Conservation (phyloP, 768 basidiomycete species). For the Trametes cinnabarina region DNA sequence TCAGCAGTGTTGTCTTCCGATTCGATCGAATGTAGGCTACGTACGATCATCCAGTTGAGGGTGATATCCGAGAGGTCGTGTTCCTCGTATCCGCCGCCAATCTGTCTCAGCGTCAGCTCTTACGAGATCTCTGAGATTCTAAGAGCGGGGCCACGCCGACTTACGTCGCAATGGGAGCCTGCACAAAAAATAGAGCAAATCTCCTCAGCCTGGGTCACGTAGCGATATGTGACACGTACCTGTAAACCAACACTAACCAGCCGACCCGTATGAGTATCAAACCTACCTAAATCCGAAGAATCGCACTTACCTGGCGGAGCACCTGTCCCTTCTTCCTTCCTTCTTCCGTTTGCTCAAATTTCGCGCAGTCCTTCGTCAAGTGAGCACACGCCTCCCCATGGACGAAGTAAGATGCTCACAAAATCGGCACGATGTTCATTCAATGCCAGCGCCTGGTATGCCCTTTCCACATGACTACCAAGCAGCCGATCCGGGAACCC, state of each 20-base stretch:
- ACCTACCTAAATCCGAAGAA: no score
- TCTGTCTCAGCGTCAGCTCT: constrained; percentile 35
- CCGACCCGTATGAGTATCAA: neutral
- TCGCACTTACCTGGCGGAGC: constrained; percentile 52
- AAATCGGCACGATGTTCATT: constrained; percentile 69
- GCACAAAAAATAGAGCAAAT: neutral
- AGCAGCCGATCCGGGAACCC: constrained; percentile 62
- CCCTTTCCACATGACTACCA: constrained; percentile 61
- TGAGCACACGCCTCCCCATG: neutral
- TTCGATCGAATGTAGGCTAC: constrained; percentile 18
- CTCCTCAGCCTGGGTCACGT: no score
- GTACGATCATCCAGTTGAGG: constrained; percentile 62
- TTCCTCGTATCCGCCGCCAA: constrained; percentile 65
- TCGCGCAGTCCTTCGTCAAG: constrained; percentile 50
- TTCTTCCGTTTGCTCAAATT: constrained; percentile 55
- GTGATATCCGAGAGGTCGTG: constrained; percentile 69
- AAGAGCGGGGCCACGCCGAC: no score
- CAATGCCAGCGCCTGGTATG: constrained; percentile 69
- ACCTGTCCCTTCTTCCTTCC: constrained; percentile 55
- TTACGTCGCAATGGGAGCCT: constrained; percentile 35
- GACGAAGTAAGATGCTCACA: constrained; percentile 38
- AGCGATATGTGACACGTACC: constrained; percentile 47
- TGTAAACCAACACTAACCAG: constrained; percentile 63
- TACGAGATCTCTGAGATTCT: no score
- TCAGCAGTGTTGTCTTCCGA: neutral